Evolutionary conservation across 176 grass and related monocot species (phyloP).

Genomic region (Ampelocalamus luodianensis): DNA sequence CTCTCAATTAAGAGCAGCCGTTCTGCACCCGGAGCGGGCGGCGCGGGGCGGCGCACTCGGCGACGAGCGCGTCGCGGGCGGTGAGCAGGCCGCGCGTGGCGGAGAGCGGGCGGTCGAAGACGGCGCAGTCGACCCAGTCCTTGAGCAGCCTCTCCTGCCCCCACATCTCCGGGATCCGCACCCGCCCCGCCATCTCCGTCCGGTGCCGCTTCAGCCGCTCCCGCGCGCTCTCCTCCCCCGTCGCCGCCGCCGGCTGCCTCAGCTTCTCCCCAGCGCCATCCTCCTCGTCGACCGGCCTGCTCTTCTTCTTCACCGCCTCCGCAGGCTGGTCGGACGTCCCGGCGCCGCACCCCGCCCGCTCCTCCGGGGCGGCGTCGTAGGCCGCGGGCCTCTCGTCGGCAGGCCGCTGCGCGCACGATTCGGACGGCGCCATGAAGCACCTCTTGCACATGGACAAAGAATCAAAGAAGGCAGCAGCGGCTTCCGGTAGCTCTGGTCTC

Average conservation of each 20-base stretch:
- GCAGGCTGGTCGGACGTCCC: background rate
- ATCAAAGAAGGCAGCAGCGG: background rate
- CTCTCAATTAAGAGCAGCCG: slow-evolving; percentile 41
- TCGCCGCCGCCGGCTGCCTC: background rate
- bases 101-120: slow-evolving; percentile 63
- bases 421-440: slow-evolving; percentile 30
- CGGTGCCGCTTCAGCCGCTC: slow-evolving; percentile 69
- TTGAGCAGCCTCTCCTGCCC: slow-evolving; percentile 59
- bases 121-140: slow-evolving; percentile 62
- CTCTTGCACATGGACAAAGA: slow-evolving; percentile 1
- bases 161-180: slow-evolving; percentile 68
- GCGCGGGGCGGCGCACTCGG: slow-evolving; percentile 48
- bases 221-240: slow-evolving; percentile 42
- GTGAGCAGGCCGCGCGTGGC: slow-evolving; percentile 47
- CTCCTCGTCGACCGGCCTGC: background rate
- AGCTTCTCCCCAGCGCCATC: background rate
- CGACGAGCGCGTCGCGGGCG: slow-evolving; percentile 58
- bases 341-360: background rate
- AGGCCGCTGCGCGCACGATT: slow-evolving; percentile 3
- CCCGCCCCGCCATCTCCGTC: slow-evolving; percentile 60
- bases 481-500: background rate
- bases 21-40: slow-evolving; percentile 45
- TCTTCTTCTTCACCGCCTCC: background rate
- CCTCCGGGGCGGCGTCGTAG: background rate
- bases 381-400: background rate